A percentile compares a stretch with the other conserved stretches of the same genome.
These are phyloP conservation scores for Debaryomycetaceae sp. DNA, from an alignment of 1,139 yeast genomes.

Conservation along the genomic window DNA sequence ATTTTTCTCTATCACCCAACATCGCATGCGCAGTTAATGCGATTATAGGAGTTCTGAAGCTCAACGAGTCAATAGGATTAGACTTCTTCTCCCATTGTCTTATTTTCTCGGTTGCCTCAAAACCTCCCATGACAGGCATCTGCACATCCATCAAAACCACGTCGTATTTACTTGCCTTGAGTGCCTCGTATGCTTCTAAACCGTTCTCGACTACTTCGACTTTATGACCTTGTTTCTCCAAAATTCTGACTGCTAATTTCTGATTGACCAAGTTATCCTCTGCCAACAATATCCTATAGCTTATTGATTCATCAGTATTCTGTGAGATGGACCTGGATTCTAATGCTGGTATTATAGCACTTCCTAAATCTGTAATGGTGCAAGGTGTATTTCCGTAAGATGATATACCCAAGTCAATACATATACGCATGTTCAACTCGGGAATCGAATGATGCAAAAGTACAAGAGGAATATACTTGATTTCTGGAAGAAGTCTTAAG, in stretches of 20 bases:
- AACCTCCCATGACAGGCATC: conserved; percentile 95
- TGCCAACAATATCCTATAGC: conserved; percentile 72
- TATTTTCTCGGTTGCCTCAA: conserved; percentile 82
- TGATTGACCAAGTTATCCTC: conserved; percentile 88
- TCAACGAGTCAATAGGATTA: conserved; percentile 64
- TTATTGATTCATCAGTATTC: conserved; percentile 73
- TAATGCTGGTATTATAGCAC: conserved; percentile 78
- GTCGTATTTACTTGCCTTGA: conserved; percentile 63
- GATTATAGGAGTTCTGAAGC: conserved; percentile 75
- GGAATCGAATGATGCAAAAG: conserved; percentile 73
- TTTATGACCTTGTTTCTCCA: conserved; percentile 78
- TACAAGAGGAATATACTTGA: conserved; percentile 73
- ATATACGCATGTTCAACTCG: conserved; percentile 72
- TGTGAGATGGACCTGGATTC: conserved; percentile 80
- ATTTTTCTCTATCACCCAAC: conserved; percentile 85
- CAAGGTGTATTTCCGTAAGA: conserved; percentile 89
- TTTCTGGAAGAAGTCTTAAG: conserved; percentile 62
- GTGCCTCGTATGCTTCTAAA: conserved; percentile 75
- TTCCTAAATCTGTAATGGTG: conserved; percentile 74
- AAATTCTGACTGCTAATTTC: conserved; percentile 76
- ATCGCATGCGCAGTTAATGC: conserved; percentile 91
- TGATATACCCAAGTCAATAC: conserved; percentile 82
- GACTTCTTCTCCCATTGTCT: conserved; percentile 84
- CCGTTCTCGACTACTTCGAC: conserved; percentile 87
- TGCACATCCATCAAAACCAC: conserved; percentile 91